A percentile compares a stretch with the other conserved stretches of the same genome.
These are phyloP conservation scores for Euphorbia schlechtendalii DNA, from an alignment of 441 rosid genomes.

Conservation along the genomic window DNA sequence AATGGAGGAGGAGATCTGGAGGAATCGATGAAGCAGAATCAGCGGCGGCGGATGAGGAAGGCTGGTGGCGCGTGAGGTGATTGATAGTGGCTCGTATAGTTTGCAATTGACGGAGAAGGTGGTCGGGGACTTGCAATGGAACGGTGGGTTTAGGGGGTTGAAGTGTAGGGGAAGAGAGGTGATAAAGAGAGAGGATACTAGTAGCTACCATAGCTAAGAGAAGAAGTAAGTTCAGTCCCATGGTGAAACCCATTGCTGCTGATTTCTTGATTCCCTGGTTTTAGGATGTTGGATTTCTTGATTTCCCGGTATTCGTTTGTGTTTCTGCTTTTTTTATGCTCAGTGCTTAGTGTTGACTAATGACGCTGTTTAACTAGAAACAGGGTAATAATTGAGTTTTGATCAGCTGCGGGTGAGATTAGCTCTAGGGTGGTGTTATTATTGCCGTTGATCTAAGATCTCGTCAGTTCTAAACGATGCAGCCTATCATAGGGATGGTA, in stretches of 20 bases:
- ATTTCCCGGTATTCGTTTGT: neutral
- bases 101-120: conserved; percentile 68
- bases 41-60: conserved; percentile 25
- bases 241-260: conserved; percentile 53
- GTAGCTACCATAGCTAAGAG: conserved; percentile 95
- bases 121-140: conserved; percentile 58
- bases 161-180: conserved; percentile 69
- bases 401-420: neutral
- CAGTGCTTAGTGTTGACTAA: neutral
- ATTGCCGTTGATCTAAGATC: neutral
- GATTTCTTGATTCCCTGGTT: neutral
- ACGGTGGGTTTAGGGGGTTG: conserved; percentile 45
- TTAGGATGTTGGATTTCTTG: neutral
- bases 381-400: neutral
- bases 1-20: conserved; percentile 72
- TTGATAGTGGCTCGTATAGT: conserved; percentile 86
- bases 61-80: conserved; percentile 78
- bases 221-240: conserved; percentile 76
- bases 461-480: neutral
- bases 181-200: conserved; percentile 87
- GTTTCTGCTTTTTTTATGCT: neutral
- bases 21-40: conserved; percentile 30
- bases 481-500: neutral
- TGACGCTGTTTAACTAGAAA: neutral
- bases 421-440: neutral